Evolutionary conservation across 192 early-diverging fungal species (phyloP), one percentile per base, ranked within the genome.

Genomic region (Coemansia sp.): DNA sequence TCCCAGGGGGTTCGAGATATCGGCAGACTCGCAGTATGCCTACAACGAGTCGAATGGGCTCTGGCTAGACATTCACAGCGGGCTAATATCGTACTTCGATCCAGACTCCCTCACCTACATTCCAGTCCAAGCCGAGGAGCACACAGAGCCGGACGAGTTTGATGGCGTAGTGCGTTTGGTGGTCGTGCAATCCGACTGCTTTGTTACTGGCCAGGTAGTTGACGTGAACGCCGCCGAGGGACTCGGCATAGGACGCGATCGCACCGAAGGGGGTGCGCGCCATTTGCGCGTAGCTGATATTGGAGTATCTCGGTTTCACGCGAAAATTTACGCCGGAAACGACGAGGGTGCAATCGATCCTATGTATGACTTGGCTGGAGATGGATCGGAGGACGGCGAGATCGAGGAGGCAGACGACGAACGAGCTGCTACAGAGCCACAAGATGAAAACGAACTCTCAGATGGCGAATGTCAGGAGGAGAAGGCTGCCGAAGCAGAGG

Each of bases 281-380:
- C 84, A 87, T 4, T 57, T 92, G 37, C 85, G 91, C 6, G 72
- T 92, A 38, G 79, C 85, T 0, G 89, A 90, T 24, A 88, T 92
- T 76, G 78, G 70, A 12, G 84, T 88, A 0, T 89, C 87, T 35
- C 86, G 88, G 49, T 87, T 82, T 64, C 91, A 92, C 43, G 88
- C 87, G 5, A 77, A 75, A 12, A 77, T 92, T 14, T 92, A 71
- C 58, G 58, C 59, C 63, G 63, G 29, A 11, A 25, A 24, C 17
- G 22, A 19, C 14, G 77, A 63, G 25, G 76, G 82, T 42, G 62
- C 65, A 0, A 63, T 57, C 5, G 64, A 73, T 60, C 7, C 22
- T 36, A 19, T 2, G 7, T n/a, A 25, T n/a, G 60, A 59, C 6
- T 17, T 54, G 27, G 51, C 51, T 54, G 51, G 51, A 10, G 47